A percentile compares a stretch with the other conserved stretches of the same genome.
phyloP scores from a whole-genome alignment of 2,329 filamentous ascomycete genomes.

The Neocatenulostroma microsporum region DNA sequence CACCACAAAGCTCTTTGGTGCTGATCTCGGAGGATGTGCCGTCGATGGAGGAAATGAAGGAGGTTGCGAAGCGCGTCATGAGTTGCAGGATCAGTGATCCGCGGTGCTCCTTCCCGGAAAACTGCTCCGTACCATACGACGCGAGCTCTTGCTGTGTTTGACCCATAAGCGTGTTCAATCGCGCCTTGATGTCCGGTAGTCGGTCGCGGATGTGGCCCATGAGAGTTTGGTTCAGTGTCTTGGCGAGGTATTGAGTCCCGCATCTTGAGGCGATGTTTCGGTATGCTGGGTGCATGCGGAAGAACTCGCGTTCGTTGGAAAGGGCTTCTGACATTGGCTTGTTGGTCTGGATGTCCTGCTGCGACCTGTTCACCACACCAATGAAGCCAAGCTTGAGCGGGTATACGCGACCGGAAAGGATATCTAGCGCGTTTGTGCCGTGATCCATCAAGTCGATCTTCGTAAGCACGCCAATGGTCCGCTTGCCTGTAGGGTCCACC shows the following conservation, averaged over 20 bases:
- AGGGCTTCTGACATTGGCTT: constrained; percentile 92
- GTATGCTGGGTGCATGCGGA: constrained; percentile 94
- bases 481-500: constrained; percentile 87
- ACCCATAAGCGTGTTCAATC: constrained; percentile 97
- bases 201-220: constrained; percentile 96
- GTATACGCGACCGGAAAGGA: constrained; percentile 94
- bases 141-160: constrained; percentile 97
- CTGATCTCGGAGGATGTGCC: constrained; percentile 98
- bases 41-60: constrained; percentile 97
- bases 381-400: constrained; percentile 96
- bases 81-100: constrained; percentile 91
- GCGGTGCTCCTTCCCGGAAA: constrained; percentile 92
- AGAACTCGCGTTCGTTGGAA: constrained; percentile 85
- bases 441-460: constrained; percentile 99
- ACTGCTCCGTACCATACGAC: constrained; percentile 95
- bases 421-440: constrained; percentile 94
- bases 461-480: constrained; percentile 93
- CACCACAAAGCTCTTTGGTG: constrained; percentile 93
- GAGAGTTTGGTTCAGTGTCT: constrained; percentile 87
- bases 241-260: constrained; percentile 88
- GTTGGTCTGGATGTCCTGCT: constrained; percentile 94
- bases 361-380: constrained; percentile 93
- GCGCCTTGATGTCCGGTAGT: constrained; percentile 93
- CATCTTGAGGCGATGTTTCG: constrained; percentile 90
- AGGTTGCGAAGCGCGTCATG: constrained; percentile 96